Conservation (phyloP, 2,329 filamentous ascomycete species). For the Xylariaceae sp. region DNA sequence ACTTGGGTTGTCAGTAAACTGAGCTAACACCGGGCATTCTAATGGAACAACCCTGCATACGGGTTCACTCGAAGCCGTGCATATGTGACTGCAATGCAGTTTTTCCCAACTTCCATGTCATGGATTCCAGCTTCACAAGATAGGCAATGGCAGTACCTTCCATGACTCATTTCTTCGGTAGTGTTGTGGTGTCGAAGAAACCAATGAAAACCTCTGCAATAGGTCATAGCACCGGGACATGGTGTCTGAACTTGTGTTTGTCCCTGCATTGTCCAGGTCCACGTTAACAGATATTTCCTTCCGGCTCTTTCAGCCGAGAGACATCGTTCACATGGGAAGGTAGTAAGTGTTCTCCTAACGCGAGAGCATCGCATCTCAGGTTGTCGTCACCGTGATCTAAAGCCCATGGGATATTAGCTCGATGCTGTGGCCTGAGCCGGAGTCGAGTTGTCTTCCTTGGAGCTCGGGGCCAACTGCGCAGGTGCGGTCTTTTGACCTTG, state of each 20-base stretch:
- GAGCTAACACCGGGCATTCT: not conserved
- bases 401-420: not conserved
- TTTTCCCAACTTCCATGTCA: not conserved
- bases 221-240: not conserved
- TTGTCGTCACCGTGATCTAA: not conserved
- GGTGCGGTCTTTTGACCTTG: slow-evolving; percentile 11
- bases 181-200: not conserved
- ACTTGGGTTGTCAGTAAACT: not conserved
- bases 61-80: not conserved
- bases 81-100: not conserved
- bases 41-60: not conserved
- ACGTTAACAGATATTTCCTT: not conserved
- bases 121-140: not conserved
- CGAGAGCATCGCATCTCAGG: not conserved
- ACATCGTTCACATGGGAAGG: not conserved
- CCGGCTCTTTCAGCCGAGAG: not conserved
- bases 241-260: not conserved
- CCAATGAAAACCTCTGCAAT: not conserved
- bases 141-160: not conserved
- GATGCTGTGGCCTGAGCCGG: not conserved
- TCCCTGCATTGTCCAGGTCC: not conserved
- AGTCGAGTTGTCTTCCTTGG: slow-evolving; percentile 12
- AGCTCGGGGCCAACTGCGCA: slow-evolving; percentile 14
- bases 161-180: not conserved
- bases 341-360: not conserved